Conservation (phyloP, 2,329 filamentous ascomycete species). For the Colletotrichum abscissum region DNA sequence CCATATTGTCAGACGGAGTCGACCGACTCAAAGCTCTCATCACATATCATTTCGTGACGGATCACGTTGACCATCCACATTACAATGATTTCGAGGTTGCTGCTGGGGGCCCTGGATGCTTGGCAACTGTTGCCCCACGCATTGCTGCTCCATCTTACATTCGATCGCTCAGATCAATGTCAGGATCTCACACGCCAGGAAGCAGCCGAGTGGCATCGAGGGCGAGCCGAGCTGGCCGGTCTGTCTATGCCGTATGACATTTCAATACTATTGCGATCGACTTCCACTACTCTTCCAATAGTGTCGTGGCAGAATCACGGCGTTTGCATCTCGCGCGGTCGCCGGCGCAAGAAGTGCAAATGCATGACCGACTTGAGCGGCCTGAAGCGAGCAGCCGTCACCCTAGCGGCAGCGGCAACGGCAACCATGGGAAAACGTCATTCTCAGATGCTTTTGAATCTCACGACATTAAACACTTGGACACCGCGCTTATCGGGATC, state of each 20-base stretch:
- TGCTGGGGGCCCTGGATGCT: slow-evolving; percentile 28
- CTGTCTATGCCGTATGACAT: background rate
- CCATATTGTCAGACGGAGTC: background rate
- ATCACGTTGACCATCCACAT: slow-evolving; percentile 24
- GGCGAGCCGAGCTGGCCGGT: background rate
- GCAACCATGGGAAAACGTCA: background rate
- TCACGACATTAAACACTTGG: background rate
- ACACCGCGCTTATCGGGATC: slow-evolving; percentile 1
- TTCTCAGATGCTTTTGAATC: slow-evolving; percentile 9
- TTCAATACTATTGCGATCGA: background rate
- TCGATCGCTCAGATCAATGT: slow-evolving; percentile 32
- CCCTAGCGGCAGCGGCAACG: background rate
- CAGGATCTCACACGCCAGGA: slow-evolving; percentile 19
- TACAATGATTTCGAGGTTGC: background rate
- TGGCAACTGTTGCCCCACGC: slow-evolving; percentile 32
- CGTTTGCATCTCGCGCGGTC: slow-evolving; percentile 2
- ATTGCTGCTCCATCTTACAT: slow-evolving; percentile 35
- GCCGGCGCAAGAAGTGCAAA: background rate
- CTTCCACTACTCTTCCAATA: background rate
- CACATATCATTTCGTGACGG: slow-evolving; percentile 30
- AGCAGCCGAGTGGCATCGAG: background rate
- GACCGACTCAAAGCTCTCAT: background rate
- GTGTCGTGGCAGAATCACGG: background rate
- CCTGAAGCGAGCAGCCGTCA: background rate
- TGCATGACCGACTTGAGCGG: slow-evolving; percentile 1